phyloP scores from a whole-genome alignment of 192 early-diverging fungal species.

The Gaertneriomyces sp. region DNA sequence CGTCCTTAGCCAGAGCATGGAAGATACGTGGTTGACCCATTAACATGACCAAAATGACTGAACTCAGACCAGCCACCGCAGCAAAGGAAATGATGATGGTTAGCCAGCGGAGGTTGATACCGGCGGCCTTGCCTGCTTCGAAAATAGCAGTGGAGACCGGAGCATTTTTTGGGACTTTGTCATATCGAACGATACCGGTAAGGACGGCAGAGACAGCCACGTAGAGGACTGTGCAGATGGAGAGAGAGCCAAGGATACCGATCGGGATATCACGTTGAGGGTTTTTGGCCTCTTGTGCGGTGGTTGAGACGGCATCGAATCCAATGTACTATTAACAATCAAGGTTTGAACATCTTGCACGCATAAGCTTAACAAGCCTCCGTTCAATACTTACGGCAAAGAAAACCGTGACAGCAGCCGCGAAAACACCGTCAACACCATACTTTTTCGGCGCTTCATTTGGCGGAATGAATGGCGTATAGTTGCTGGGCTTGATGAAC shows the following conservation, averaged over 20 bases:
- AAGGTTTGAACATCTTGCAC: slow-evolving; percentile 18
- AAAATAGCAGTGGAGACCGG: slow-evolving; percentile 54
- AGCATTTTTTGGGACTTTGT: slow-evolving; percentile 34
- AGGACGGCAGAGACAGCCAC: slow-evolving; percentile 67
- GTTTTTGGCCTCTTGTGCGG: slow-evolving; percentile 75
- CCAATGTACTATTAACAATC: slow-evolving; percentile 60
- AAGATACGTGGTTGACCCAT: slow-evolving; percentile 87
- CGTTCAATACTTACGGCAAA: slow-evolving; percentile 18
- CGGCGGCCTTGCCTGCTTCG: slow-evolving; percentile 3
- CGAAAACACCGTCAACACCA: slow-evolving; percentile 69
- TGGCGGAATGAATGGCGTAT: slow-evolving; percentile 72
- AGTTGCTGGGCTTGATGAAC: slow-evolving; percentile 69
- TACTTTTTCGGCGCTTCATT: slow-evolving; percentile 50
- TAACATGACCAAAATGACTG: slow-evolving; percentile 71
- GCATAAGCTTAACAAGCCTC: slow-evolving; percentile 20
- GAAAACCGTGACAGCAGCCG: slow-evolving; percentile 67
- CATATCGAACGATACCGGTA: slow-evolving; percentile 59
- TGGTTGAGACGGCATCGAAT: slow-evolving; percentile 84
- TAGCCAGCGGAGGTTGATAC: slow-evolving; percentile 62
- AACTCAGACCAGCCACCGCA: slow-evolving; percentile 71
- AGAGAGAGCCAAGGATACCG: slow-evolving; percentile 77
- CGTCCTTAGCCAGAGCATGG: slow-evolving; percentile 79
- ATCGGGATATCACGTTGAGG: slow-evolving; percentile 80
- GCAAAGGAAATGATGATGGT: slow-evolving; percentile 72
- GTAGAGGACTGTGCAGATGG: slow-evolving; percentile 77